Conservation (phyloP, 176 grass and related monocot genomes). For the Puya raimondii region DNA sequence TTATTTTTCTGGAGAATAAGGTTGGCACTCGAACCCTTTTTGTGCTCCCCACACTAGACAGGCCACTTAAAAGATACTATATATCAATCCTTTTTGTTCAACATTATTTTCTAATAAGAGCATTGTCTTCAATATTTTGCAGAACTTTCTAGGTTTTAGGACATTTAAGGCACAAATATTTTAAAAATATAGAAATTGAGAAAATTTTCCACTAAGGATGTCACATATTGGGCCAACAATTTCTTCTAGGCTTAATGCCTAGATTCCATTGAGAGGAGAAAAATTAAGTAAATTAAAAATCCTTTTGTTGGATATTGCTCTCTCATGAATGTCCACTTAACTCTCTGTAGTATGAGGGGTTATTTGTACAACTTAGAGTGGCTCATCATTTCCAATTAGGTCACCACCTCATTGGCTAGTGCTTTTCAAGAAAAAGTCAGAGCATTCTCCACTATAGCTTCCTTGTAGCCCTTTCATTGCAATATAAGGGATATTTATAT, state of each 20-base stretch:
- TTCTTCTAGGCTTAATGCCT: conserved; percentile 24
- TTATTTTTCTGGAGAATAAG: not conserved
- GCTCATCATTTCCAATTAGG: conserved; percentile 4
- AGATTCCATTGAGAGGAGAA: no score
- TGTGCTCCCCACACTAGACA: conserved; percentile 12
- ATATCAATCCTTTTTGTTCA: not conserved
- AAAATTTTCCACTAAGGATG: conserved; percentile 33
- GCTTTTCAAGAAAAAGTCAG: not conserved
- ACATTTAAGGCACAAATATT: conserved; percentile 29
- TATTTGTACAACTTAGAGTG: not conserved
- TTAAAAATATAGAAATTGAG: conserved; percentile 34
- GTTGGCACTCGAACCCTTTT: not conserved
- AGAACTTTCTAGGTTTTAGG: conserved; percentile 8
- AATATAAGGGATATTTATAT: no score
- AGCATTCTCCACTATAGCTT: not conserved
- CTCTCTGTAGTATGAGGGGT: not conserved
- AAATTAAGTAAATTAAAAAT: conserved; percentile 17
- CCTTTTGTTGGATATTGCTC: conserved; percentile 20
- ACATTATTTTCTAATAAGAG: no score
- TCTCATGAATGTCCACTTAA: conserved; percentile 38
- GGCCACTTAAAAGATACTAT: not conserved
- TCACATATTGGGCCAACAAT: conserved; percentile 22
- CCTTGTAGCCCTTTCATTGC: not conserved
- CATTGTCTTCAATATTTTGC: not conserved
- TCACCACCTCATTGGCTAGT: conserved; percentile 12